A percentile compares a stretch with the other conserved stretches of the same genome.
phyloP scores from a whole-genome alignment of 306 rosid species.

The Quercus cerris region DNA sequence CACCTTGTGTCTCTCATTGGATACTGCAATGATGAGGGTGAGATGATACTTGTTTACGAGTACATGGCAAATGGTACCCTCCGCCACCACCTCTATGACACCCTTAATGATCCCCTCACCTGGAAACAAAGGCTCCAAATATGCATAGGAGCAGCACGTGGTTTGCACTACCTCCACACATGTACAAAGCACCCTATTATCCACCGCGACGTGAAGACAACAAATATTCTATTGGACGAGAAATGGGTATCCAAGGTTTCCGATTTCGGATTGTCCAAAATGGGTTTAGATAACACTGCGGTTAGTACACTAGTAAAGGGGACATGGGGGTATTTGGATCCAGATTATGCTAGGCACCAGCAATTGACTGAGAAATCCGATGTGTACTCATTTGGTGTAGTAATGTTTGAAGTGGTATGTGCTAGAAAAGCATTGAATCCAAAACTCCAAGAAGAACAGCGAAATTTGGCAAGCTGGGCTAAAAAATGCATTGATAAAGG shows the following conservation, averaged over 20 bases:
- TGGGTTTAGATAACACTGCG: constrained; percentile 4
- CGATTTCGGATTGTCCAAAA: constrained; percentile 32
- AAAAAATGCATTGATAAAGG: constrained; percentile 16
- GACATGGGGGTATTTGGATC: constrained; percentile 31
- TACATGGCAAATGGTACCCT: too few relatives aligned
- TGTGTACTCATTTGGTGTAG: constrained; percentile 33
- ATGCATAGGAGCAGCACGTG: not conserved
- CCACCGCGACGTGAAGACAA: constrained; percentile 31
- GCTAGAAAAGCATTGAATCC: not conserved
- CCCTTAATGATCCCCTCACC: not conserved
- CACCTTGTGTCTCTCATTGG: too few relatives aligned
- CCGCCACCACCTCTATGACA: too few relatives aligned
- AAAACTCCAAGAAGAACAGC: not conserved
- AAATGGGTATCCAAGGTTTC: constrained; percentile 28
- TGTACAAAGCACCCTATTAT: constrained; percentile 18
- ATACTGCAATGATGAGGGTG: too few relatives aligned
- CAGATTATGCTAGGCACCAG: not conserved
- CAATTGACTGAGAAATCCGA: constrained; percentile 18
- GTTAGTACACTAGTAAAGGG: constrained; percentile 30
- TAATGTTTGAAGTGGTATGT: constrained; percentile 23
- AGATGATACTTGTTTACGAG: too few relatives aligned
- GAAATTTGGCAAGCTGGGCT: constrained; percentile 14
- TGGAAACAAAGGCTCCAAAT: constrained; percentile 24
- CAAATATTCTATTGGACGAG: constrained; percentile 23
- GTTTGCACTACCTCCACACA: constrained; percentile 23